Percentiles rank a stretch among this genome's conserved stretches.
These are phyloP conservation scores for Teratosphaeria epicoccoides DNA, from an alignment of 2,329 filamentous ascomycete species.

Conservation along the genomic window DNA sequence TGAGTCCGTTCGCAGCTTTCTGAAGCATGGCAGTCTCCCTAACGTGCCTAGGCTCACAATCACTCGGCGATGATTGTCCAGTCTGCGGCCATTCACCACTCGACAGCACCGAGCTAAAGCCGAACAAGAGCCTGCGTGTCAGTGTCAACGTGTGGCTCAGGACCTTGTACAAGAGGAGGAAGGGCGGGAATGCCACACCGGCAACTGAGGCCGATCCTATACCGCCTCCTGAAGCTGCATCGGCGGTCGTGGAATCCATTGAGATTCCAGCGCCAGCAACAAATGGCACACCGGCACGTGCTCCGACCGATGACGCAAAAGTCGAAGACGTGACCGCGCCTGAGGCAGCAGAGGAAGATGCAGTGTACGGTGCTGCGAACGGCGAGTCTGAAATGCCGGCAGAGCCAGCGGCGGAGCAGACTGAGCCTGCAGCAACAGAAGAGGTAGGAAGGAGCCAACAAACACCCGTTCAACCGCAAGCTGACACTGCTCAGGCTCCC, in stretches of 20 bases:
- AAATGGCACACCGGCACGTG: not conserved
- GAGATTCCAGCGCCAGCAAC: slow-evolving; percentile 2
- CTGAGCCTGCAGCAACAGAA: not conserved
- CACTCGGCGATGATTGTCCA: slow-evolving; percentile 61
- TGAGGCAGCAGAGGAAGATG: slow-evolving; percentile 26
- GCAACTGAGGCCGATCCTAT: slow-evolving; percentile 3
- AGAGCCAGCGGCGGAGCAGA: not conserved
- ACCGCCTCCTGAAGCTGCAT: slow-evolving; percentile 5
- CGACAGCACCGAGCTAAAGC: slow-evolving; percentile 73
- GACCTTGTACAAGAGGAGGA: slow-evolving; percentile 65
- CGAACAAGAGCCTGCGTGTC: slow-evolving; percentile 81
- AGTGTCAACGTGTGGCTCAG: slow-evolving; percentile 87
- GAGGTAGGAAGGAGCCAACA: not conserved
- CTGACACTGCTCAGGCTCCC: slow-evolving; percentile 10
- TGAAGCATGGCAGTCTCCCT: slow-evolving; percentile 5
- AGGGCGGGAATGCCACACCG: slow-evolving; percentile 20
- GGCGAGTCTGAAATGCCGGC: slow-evolving; percentile 1
- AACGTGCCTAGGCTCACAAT: slow-evolving; percentile 9
- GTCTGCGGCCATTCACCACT: slow-evolving; percentile 89
- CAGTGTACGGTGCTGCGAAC: not conserved
- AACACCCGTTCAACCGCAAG: not conserved
- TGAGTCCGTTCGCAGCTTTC: slow-evolving; percentile 38
- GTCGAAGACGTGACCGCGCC: slow-evolving; percentile 22
- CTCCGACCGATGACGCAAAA: not conserved
- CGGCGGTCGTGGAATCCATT: not conserved